Conservation (phyloP, 2,329 filamentous ascomycete genomes). For the Aspergillus brunneoviolaceus region DNA sequence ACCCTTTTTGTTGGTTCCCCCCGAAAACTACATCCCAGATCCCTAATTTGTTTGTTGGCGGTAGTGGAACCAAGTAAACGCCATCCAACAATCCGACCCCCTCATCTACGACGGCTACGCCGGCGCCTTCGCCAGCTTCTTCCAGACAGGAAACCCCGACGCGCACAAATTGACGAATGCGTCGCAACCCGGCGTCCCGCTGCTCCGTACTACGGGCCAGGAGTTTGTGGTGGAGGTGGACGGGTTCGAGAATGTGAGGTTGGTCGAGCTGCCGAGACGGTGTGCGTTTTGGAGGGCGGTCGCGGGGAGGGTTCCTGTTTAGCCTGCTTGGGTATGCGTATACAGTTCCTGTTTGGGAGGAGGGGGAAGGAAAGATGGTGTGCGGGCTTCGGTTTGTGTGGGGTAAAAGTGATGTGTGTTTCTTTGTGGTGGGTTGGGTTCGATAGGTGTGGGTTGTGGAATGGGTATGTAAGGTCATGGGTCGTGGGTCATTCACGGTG, state of each 20-base stretch:
- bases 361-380: too few species aligned
- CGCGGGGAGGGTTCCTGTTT: constrained; percentile 50
- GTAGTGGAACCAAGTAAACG: constrained; percentile 58
- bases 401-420: not conserved
- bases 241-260: constrained; percentile 45
- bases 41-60: not conserved
- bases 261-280: constrained; percentile 44
- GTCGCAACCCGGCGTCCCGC: constrained; percentile 46
- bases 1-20: too few species aligned
- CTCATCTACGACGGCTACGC: constrained; percentile 57
- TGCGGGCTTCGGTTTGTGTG: not conserved
- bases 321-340: not conserved
- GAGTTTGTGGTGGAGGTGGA: constrained; percentile 54
- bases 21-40: too few species aligned
- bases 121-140: constrained; percentile 61
- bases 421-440: not conserved
- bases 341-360: too few species aligned
- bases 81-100: constrained; percentile 53
- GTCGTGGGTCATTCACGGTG: too few species aligned
- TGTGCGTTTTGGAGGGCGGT: constrained; percentile 57
- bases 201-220: constrained; percentile 36
- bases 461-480: too few species aligned
- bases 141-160: constrained; percentile 60
- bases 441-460: too few species aligned
- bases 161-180: constrained; percentile 53